phyloP scores from a whole-genome alignment of 2,329 filamentous ascomycete species.

The Didymella sp. region DNA sequence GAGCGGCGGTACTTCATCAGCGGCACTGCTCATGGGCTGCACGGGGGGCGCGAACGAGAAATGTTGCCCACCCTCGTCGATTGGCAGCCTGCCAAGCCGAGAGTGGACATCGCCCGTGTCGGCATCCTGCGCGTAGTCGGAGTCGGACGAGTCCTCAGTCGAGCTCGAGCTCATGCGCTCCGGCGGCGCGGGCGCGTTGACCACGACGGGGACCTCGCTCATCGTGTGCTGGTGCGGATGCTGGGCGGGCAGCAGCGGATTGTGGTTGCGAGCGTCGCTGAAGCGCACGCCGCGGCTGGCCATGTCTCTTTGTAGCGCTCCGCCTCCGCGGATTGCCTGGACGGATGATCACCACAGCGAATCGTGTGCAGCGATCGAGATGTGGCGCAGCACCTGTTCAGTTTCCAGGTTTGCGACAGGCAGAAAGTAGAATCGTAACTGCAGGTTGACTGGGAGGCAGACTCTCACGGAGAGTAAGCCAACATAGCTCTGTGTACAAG shows the following conservation, averaged over 20 bases:
- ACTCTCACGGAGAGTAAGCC: too few relatives aligned
- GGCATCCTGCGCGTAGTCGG: constrained; percentile 49
- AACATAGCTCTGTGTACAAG: neutral
- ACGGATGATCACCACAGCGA: constrained; percentile 4
- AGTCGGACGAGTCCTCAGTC: constrained; percentile 40
- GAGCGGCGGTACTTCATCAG: constrained; percentile 17
- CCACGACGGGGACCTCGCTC: constrained; percentile 41
- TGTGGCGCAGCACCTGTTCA: constrained; percentile 10
- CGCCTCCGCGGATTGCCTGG: neutral
- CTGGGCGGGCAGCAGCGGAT: constrained; percentile 20
- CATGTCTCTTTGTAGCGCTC: constrained; percentile 30
- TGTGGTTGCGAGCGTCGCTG: constrained; percentile 28
- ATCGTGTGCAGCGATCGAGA: neutral
- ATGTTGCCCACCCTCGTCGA: constrained; percentile 47
- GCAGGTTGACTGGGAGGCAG: neutral
- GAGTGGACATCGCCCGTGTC: constrained; percentile 16
- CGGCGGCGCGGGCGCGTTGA: constrained; percentile 37
- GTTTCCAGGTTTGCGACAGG: neutral
- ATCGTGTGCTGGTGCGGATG: constrained; percentile 26
- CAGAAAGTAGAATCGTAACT: neutral
- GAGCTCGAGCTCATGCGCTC: constrained; percentile 20
- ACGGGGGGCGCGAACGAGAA: constrained; percentile 53
- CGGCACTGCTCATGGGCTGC: constrained; percentile 37
- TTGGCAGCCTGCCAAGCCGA: constrained; percentile 53
- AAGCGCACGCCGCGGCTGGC: constrained; percentile 41